phyloP scores from a whole-genome alignment of 345 rosid genomes.

The Carallia brachiata region DNA sequence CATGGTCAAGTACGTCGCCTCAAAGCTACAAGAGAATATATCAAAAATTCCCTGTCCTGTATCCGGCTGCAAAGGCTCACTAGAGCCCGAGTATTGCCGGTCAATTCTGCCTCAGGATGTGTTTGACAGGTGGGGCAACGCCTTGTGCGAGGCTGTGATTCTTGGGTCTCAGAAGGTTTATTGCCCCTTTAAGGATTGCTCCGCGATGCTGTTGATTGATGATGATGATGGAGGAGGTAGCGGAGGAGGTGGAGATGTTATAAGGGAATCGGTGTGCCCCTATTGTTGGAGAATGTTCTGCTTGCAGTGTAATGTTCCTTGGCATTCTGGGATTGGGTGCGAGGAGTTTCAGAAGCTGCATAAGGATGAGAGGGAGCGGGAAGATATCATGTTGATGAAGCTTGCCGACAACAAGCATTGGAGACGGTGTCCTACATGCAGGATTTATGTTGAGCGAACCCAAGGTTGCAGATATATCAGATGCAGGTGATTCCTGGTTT shows the following conservation, averaged over 20 bases:
- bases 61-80: conserved; percentile 21
- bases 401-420: conserved; percentile 43
- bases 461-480: conserved; percentile 37
- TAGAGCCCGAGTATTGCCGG: conserved; percentile 42
- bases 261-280: conserved; percentile 38
- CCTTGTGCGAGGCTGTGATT: conserved; percentile 49
- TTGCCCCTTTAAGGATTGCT: conserved; percentile 58
- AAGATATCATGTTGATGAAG: conserved; percentile 43
- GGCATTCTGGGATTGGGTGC: conserved; percentile 48
- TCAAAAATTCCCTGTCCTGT: conserved; percentile 35
- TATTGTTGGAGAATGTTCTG: conserved; percentile 43
- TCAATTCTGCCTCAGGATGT: conserved; percentile 39
- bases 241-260: conserved; percentile 1
- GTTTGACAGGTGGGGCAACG: conserved; percentile 48
- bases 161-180: conserved; percentile 34
- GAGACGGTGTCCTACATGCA: conserved; percentile 48
- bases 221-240: no score
- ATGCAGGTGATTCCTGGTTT: conserved; percentile 35
- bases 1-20: conserved; percentile 39
- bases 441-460: conserved; percentile 41
- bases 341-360: conserved; percentile 35
- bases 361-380: conserved; percentile 39
- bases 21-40: conserved; percentile 46
- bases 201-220: conserved; percentile 41
- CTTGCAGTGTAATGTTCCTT: conserved; percentile 44